Evolutionary conservation across 768 basidiomycete species (phyloP).

Genomic region (Pulveroboletus frians): DNA sequence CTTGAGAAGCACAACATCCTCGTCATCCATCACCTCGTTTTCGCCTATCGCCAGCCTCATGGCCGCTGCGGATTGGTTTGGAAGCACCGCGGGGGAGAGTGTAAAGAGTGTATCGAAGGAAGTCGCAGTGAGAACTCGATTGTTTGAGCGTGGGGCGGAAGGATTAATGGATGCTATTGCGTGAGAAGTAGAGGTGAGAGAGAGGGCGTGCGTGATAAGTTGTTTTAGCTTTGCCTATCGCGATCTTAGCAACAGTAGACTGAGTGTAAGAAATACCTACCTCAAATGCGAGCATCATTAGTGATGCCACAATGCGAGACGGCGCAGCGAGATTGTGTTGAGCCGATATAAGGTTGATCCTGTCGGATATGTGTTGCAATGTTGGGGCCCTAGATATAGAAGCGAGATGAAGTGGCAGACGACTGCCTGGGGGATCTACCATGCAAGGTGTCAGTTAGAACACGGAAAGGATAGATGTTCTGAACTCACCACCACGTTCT

Average conservation of each 20-base stretch:
- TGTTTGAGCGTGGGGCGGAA: constrained; percentile 38
- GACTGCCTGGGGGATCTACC: constrained; percentile 65
- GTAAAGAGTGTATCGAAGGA: constrained; percentile 79
- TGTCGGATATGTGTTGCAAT: constrained; percentile 70
- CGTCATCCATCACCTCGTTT: constrained; percentile 41
- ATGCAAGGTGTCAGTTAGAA: not conserved
- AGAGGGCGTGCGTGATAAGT: constrained; percentile 73
- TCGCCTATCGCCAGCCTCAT: constrained; percentile 61
- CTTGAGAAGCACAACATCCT: constrained; percentile 49
- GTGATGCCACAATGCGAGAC: constrained; percentile 54
- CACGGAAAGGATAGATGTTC: not conserved
- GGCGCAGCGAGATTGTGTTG: constrained; percentile 67
- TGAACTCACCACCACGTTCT: constrained; percentile 56
- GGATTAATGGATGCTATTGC: constrained; percentile 72
- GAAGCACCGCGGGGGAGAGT: constrained; percentile 69
- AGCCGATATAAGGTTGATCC: constrained; percentile 76
- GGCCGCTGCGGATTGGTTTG: constrained; percentile 73
- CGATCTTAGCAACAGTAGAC: not conserved
- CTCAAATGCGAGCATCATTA: constrained; percentile 77
- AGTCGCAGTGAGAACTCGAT: constrained; percentile 52
- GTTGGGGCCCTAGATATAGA: constrained; percentile 69
- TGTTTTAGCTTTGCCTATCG: constrained; percentile 76
- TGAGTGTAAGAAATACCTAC: constrained; percentile 32
- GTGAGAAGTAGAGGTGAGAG: constrained; percentile 69
- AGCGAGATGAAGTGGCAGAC: constrained; percentile 67